These are phyloP conservation scores for Geosmithia flava DNA, from an alignment of 2,329 filamentous ascomycete species.

Conservation along the genomic window DNA sequence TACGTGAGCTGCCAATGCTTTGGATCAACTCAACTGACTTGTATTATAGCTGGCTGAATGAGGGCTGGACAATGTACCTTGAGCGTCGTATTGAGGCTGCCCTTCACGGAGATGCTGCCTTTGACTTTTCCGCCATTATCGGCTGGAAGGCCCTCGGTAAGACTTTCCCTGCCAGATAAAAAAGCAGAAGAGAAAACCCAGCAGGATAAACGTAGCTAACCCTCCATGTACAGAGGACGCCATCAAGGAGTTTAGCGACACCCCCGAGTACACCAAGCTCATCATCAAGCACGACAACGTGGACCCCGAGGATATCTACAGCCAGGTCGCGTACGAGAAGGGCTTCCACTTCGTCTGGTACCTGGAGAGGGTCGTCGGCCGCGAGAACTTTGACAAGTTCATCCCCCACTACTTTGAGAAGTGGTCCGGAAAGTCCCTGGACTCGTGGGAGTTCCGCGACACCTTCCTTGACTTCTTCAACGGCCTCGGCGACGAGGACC, in stretches of 20 bases:
- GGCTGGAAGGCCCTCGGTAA: conserved; percentile 77
- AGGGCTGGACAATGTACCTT: conserved; percentile 90
- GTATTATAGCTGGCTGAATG: conserved; percentile 46
- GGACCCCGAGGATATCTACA: conserved; percentile 94
- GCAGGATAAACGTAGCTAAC: neutral
- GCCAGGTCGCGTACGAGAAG: conserved; percentile 87
- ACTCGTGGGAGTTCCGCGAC: conserved; percentile 88
- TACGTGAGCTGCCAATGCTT: conserved; percentile 1
- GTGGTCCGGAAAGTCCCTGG: conserved; percentile 76
- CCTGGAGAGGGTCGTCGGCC: conserved; percentile 74
- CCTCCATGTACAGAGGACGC: conserved; percentile 49
- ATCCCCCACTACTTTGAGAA: conserved; percentile 89
- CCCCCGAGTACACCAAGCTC: conserved; percentile 89
- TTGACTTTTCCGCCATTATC: conserved; percentile 91
- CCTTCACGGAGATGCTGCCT: conserved; percentile 72
- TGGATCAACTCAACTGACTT: neutral
- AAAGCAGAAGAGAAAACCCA: neutral
- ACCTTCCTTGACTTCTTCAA: conserved; percentile 80
- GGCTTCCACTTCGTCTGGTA: conserved; percentile 90
- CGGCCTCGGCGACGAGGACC: conserved; percentile 45
- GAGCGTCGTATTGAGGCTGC: conserved; percentile 72
- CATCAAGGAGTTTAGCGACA: conserved; percentile 63
- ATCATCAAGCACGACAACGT: conserved; percentile 78
- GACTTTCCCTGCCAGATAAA: too few relatives aligned
- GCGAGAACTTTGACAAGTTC: conserved; percentile 84